Evolutionary conservation across 176 grass and related monocot species (phyloP).

Genomic region (Carex pumila): DNA sequence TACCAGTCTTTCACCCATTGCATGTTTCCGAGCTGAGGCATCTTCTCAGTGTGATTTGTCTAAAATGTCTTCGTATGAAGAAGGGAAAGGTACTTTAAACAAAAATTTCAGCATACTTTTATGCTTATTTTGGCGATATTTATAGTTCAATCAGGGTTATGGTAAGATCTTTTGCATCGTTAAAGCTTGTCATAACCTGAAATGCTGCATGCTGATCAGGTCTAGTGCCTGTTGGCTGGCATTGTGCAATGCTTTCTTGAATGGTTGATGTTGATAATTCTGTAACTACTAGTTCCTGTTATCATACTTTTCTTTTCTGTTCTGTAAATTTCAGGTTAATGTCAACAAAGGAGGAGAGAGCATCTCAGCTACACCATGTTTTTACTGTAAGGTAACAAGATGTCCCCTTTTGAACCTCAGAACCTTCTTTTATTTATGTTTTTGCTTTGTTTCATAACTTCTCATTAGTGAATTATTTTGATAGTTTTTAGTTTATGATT

Average conservation of each 20-base stretch:
- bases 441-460: neutral
- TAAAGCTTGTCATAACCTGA: neutral
- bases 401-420: neutral
- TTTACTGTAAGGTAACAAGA: slow-evolving; percentile 58
- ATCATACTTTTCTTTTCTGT: slow-evolving; percentile 12
- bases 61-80: slow-evolving; percentile 78
- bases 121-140: neutral
- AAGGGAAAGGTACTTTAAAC: slow-evolving; percentile 60
- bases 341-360: slow-evolving; percentile 42
- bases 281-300: neutral
- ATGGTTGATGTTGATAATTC: neutral
- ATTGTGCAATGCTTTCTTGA: neutral
- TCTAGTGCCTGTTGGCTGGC: neutral
- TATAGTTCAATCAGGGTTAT: neutral
- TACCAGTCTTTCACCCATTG: slow-evolving; percentile 79
- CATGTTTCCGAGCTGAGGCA: slow-evolving; percentile 70
- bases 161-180: neutral
- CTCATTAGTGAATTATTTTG: neutral
- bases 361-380: slow-evolving; percentile 38
- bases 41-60: slow-evolving; percentile 59
- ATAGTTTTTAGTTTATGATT: neutral
- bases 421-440: neutral
- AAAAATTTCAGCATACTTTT: neutral
- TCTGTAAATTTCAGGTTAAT: slow-evolving; percentile 46
- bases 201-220: neutral